Evolutionary conservation across 495 filamentous ascomycete species (phyloP), one percentile per base, ranked within the genome.

Genomic region (Letharia columbiana): DNA sequence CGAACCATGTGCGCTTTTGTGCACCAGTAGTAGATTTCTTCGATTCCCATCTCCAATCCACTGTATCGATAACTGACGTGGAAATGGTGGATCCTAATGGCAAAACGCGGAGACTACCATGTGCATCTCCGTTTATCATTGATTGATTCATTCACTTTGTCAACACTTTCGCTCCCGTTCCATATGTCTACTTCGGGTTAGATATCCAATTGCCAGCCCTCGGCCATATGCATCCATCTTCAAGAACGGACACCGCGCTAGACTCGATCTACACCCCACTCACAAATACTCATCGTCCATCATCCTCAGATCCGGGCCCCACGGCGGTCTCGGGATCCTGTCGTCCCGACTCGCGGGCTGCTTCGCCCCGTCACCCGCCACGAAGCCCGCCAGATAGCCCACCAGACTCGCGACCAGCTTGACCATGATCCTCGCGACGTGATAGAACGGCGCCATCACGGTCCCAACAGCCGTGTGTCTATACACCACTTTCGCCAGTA

Each of bases 401-500:
- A 70, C 59, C 1, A 68, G 33, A 4, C 20, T 11, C 18, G 39
- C 60, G 0, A 61, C 45, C 3, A 68, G 13, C n/a, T 33, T 62
- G 18, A 65, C 12, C 1, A 61, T 0, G 0, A 60, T 33, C 12
- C 50, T 35, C 1, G 61, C 35, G 15, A 66, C 7, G 20, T 65
- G n/a, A 41, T 63, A 65, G 4, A 64, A 33, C 10, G 62, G 61
- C 59, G 49, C 12, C 5, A 31, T 15, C 20, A 67, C 1, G 0
- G 1, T 54, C 11, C 60, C 66, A 0, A 72, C 5, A 5, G 23
- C 60, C 23, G 56, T 49, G 17, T 62, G 77, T 44, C 77, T 76
- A 72, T 74, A 82, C 9, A 80, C 49, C 76, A 83, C 80, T 15
- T 78, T 82, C 17, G 75, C 74, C 3, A 81, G 71, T 23, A 79